Conservation (phyloP, 1,139 yeast genomes). For the Taiozyma sp. region DNA sequence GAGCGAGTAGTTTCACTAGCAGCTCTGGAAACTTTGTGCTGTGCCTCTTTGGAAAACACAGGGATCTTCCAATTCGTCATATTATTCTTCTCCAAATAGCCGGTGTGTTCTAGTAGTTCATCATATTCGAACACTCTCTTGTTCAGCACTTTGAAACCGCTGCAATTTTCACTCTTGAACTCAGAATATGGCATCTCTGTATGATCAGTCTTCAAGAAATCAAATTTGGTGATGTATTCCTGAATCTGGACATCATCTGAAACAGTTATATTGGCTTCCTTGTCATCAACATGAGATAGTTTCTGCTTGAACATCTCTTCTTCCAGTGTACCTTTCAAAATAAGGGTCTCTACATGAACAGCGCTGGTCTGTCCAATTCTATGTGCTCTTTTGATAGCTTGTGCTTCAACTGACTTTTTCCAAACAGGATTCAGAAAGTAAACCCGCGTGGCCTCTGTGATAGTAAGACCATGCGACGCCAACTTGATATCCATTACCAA, state of each 20-base stretch:
- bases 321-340: conserved; percentile 57
- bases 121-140: conserved; percentile 9
- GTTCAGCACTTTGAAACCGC: conserved; percentile 4
- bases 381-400: conserved; percentile 70
- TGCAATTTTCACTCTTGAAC: conserved; percentile 6
- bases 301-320: conserved; percentile 52
- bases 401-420: conserved; percentile 66
- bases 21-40: conserved; percentile 1
- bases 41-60: conserved; percentile 30
- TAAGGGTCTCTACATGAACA: conserved; percentile 61
- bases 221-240: conserved; percentile 46
- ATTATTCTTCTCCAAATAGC: conserved; percentile 4
- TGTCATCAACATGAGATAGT: conserved; percentile 8
- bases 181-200: conserved; percentile 6
- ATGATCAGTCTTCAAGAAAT: conserved; percentile 31
- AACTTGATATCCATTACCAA: conserved; percentile 63
- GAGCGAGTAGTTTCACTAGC: not conserved
- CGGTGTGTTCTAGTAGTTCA: conserved; percentile 21
- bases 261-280: conserved; percentile 31
- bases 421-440: conserved; percentile 69
- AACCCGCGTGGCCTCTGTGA: conserved; percentile 63
- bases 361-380: conserved; percentile 60
- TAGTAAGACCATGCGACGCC: conserved; percentile 69
- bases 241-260: conserved; percentile 54
- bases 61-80: conserved; percentile 38